These are phyloP conservation scores for Talaromyces sp. DNA, from an alignment of 2,329 filamentous ascomycete species.

Conservation along the genomic window DNA sequence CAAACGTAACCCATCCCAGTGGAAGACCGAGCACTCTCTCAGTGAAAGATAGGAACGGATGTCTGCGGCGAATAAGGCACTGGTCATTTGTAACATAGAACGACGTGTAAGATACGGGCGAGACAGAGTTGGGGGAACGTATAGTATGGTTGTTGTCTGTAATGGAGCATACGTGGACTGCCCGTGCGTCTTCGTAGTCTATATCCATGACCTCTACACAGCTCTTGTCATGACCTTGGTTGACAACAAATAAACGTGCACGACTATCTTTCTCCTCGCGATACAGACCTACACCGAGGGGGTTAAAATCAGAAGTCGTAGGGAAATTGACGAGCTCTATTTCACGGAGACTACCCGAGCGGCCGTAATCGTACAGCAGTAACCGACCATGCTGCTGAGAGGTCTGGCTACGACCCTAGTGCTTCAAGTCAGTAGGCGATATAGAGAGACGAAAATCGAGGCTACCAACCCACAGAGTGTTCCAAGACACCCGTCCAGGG, in stretches of 20 bases:
- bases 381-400: slow-evolving; percentile 18
- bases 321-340: slow-evolving; percentile 17
- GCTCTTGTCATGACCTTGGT: slow-evolving; percentile 17
- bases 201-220: slow-evolving; percentile 21
- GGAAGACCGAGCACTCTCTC: slow-evolving; percentile 18
- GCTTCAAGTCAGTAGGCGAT: not conserved
- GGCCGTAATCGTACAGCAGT: slow-evolving; percentile 21
- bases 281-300: slow-evolving; percentile 21
- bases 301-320: slow-evolving; percentile 13
- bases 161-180: slow-evolving; percentile 19
- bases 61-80: slow-evolving; percentile 17
- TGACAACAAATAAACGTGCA: slow-evolving; percentile 20
- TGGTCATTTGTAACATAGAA: slow-evolving; percentile 23
- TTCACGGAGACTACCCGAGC: slow-evolving; percentile 15
- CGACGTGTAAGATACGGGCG: slow-evolving; percentile 20
- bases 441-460: not conserved
- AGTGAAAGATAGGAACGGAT: slow-evolving; percentile 18
- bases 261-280: slow-evolving; percentile 11
- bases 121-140: slow-evolving; percentile 20
- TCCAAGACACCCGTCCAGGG: slow-evolving; percentile 19
- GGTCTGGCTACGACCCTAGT: slow-evolving; percentile 11
- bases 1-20: slow-evolving; percentile 21
- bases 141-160: slow-evolving; percentile 19
- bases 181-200: slow-evolving; percentile 20
- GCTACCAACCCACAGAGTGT: slow-evolving; percentile 18